Base-by-base conservation (phyloP, 139 green algal species). In the Ettlia oleoabundans region DNA sequence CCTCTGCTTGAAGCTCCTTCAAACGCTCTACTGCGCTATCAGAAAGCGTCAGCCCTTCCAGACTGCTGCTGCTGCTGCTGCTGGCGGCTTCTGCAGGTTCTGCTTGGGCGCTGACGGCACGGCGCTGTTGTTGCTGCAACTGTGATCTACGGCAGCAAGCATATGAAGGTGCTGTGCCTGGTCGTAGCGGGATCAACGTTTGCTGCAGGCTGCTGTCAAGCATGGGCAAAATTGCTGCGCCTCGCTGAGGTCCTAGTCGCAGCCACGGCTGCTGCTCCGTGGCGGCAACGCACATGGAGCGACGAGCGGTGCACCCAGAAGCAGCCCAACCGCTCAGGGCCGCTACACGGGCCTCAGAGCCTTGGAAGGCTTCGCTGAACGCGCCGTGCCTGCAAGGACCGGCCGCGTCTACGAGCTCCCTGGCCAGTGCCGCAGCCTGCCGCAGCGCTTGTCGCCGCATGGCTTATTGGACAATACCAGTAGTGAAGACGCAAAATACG, bases 21-120 rank as follows among this genome's bases (percentile, higher is more conserved):
- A 95, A 83, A n/a, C 90, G 71, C 85, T 93, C 80, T 41, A 88
- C 38, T 7, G 82, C 71, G 42, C 18, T 40, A 5, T 85, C 69
- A 0, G 80, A 82, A 6, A 88, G 10, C 7, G 3, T n/a, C 24
- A 87, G 76, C 18, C 81, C 41, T 53, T n/a, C 70, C 35, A 30
- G 15, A 37, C 26, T 78, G 75, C 58, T 81, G 55, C 74, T 71
- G 61, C n/a, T 71, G 61, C n/a, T 32, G 51, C 9, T 24, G 58
- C 22, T 26, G 65, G 65, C 30, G 15, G 67, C 33, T 58, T 75
- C 67, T 19, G 37, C 67, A 22, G 32, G 74, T 55, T 71, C 58
- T 30, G 75, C 38, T 62, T 71, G 75, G 18, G 75, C 58, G n/a
- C 66, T 79, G 37, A 38, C 65, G 3, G 28, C 22, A 32, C 53